Conservation (phyloP, 192 early-diverging fungal genomes). For the Backusella tarrabulga region DNA sequence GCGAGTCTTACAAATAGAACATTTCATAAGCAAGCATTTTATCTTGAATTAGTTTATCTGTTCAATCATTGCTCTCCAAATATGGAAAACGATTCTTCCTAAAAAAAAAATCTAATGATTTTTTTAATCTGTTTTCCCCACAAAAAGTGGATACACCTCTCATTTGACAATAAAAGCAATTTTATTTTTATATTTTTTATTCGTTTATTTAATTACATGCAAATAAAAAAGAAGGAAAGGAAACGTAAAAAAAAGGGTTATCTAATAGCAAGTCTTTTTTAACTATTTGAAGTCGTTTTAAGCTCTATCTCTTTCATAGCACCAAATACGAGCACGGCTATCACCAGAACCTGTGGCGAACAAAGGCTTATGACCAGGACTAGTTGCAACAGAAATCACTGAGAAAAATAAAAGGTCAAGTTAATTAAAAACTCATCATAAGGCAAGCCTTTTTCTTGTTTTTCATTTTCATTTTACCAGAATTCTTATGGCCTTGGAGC, state of each 20-base stretch:
- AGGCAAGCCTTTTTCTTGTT: not conserved
- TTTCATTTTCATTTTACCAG: slow-evolving; percentile 49
- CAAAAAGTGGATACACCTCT: not conserved
- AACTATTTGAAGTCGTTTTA: not conserved
- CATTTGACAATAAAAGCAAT: not conserved
- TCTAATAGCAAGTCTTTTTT: not conserved
- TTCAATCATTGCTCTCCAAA: not conserved
- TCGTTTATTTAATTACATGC: slow-evolving; percentile 1
- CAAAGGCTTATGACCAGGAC: slow-evolving; percentile 66
- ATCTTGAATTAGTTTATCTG: not conserved
- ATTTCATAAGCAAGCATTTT: not conserved
- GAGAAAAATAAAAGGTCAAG: not conserved
- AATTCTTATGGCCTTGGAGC: slow-evolving; percentile 97
- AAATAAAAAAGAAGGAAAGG: not conserved
- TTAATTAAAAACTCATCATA: slow-evolving; percentile 7
- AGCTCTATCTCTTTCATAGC: slow-evolving; percentile 52
- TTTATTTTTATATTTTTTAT: not conserved
- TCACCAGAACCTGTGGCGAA: slow-evolving; percentile 98
- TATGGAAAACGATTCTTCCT: not conserved
- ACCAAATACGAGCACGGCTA: slow-evolving; percentile 90
- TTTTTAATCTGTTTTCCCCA: not conserved
- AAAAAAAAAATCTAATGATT: not conserved
- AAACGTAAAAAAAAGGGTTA: not conserved
- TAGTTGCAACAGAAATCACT: slow-evolving; percentile 93
- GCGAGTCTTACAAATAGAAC: not conserved